Percentiles rank a stretch among this genome's conserved stretches.
Conservation (phyloP, 2,329 filamentous ascomycete genomes). For the Cladosporium austrohemisphaericum region DNA sequence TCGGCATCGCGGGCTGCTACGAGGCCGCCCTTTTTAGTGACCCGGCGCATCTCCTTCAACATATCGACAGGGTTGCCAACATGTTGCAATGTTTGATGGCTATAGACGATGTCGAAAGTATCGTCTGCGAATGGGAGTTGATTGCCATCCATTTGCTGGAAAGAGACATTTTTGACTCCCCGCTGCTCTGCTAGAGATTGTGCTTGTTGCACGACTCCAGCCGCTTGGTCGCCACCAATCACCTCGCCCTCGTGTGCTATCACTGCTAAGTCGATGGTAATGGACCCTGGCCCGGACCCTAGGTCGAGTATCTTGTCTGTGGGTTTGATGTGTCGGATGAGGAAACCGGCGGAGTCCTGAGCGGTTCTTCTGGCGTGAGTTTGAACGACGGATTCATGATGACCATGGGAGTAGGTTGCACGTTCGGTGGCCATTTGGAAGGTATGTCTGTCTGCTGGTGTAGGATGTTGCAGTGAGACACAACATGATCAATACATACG, state of each 20-base stretch:
- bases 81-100: constrained; percentile 31
- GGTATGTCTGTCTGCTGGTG: background rate
- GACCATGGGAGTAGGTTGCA: constrained; percentile 7
- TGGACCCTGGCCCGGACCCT: constrained; percentile 18
- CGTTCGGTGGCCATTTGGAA: background rate
- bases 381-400: constrained; percentile 9
- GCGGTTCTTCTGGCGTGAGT: constrained; percentile 14
- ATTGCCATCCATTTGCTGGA: constrained; percentile 25
- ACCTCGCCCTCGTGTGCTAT: constrained; percentile 11
- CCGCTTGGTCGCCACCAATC: constrained; percentile 4
- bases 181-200: background rate
- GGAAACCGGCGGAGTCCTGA: constrained; percentile 17
- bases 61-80: constrained; percentile 24
- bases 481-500: too few relatives aligned
- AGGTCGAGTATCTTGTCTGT: constrained; percentile 18
- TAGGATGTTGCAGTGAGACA: background rate
- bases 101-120: constrained; percentile 32
- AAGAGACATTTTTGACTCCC: constrained; percentile 11
- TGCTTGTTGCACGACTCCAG: constrained; percentile 8
- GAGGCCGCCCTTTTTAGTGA: constrained; percentile 31
- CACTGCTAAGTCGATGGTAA: constrained; percentile 16
- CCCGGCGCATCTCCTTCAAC: constrained; percentile 32
- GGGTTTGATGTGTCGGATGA: constrained; percentile 18
- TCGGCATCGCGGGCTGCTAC: constrained; percentile 35
- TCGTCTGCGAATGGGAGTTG: constrained; percentile 29